A percentile compares a stretch with the other conserved stretches of the same genome.
phyloP scores from a whole-genome alignment of 257 asterid genomes.

The Anisodus tanguticus region DNA sequence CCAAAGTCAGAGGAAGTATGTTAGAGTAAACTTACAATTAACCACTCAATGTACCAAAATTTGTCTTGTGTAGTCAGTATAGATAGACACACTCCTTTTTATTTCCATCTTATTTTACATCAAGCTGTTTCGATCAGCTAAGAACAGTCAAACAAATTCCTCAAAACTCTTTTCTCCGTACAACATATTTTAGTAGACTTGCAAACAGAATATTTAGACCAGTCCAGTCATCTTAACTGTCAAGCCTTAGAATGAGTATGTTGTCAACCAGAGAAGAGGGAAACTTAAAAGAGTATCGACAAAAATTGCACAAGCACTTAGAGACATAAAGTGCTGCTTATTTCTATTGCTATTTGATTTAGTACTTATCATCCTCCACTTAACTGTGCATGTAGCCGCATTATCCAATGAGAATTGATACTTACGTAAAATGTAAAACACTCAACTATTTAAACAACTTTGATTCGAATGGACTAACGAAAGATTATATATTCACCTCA shows the following conservation, averaged over 20 bases:
- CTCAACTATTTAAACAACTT: not conserved
- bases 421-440: not conserved
- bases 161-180: not conserved
- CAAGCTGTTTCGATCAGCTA: not conserved
- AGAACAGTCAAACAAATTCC: not conserved
- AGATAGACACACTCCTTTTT: not conserved
- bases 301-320: not conserved
- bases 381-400: not conserved
- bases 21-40: not conserved
- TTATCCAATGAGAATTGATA: not conserved
- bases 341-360: not conserved
- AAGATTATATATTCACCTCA: slow-evolving; percentile 55
- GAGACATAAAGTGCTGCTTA: not conserved
- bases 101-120: not conserved
- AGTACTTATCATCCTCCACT: not conserved
- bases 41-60: not conserved
- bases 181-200: not conserved
- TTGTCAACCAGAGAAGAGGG: not conserved
- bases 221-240: not conserved
- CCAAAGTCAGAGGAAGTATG: slow-evolving; percentile 25
- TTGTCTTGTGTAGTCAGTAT: not conserved
- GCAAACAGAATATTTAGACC: not conserved
- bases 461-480: not conserved
- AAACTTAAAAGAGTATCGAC: not conserved
- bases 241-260: slow-evolving; percentile 9